Base-by-base conservation (phyloP, 768 basidiomycete species). In the Amanita muscaria region DNA sequence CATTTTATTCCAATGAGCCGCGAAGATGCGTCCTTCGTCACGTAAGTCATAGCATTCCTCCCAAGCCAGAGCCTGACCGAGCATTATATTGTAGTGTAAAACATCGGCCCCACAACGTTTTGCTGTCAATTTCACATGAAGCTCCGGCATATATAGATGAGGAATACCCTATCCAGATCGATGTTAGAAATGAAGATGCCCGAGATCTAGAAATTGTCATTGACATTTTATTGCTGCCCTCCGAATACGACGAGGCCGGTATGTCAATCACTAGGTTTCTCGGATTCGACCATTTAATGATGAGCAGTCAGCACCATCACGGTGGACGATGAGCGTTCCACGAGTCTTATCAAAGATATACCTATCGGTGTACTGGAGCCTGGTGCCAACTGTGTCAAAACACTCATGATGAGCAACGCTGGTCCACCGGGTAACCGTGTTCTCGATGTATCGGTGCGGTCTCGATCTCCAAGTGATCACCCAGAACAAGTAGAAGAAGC, bases 141-240 rank as follows among this genome's bases (percentile, higher is more conserved):
- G 59, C 72, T 1, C 84, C 86, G 0, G 89, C 88, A 1, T 87
- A 83, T 58, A 60, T 94, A 27, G 81, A 86, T 49, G 93, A 96
- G 59, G 71, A 74, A 35, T 88, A 85, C 55, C 80, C 85, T 0
- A 81, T 97, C 52, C 57, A 59, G 9, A 66, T 97, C 32, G 69
- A 77, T 36, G 69, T 94, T 11, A 74, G 64, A 3, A 96, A 92
- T 56, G 55, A 64, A 4, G 91, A 96, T 57, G 74, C 76, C 36
- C 68, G 78, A 15, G 71, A 79, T 19, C 61, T 97, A 9, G 78
- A 86, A 12, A 63, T 88, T 10, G 64, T 71, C 4, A 65, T 90
- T 8, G 86, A 91, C 44, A 73, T 87, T 4, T 67, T 94, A 46
- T 61, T 97, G 25, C 88, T 89, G 43, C 91, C 91, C 1, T 73